phyloP scores from a whole-genome alignment of 805 yeast genomes.

The Hanseniaspora hatyaiensis region DNA sequence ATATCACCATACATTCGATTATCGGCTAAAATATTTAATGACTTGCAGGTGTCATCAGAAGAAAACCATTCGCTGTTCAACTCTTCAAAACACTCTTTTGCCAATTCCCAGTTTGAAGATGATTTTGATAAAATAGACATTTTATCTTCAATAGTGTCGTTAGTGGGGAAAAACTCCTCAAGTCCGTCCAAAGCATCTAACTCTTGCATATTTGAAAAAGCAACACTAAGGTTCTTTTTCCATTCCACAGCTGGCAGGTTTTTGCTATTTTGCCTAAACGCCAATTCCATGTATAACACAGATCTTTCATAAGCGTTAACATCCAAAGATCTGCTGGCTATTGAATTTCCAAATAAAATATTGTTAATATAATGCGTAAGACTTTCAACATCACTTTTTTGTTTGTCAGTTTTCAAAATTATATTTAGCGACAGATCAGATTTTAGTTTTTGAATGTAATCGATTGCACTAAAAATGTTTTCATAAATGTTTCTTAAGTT shows the following conservation, averaged over 20 bases:
- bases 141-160: constrained; percentile 54
- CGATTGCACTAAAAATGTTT: constrained; percentile 64
- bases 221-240: constrained; percentile 47
- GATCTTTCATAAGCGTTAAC: constrained; percentile 83
- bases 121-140: constrained; percentile 71
- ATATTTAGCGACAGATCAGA: constrained; percentile 26
- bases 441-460: constrained; percentile 72
- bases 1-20: constrained; percentile 9
- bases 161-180: constrained; percentile 56
- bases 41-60: constrained; percentile 23
- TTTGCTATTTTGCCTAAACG: constrained; percentile 33
- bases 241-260: constrained; percentile 22
- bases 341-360: constrained; percentile 48
- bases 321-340: constrained; percentile 71
- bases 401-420: constrained; percentile 29
- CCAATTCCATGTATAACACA: constrained; percentile 70
- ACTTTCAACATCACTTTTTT: constrained; percentile 28
- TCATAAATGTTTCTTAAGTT: constrained; percentile 55
- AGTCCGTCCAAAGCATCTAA: constrained; percentile 83
- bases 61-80: constrained; percentile 30
- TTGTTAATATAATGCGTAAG: constrained; percentile 38
- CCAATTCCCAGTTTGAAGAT: constrained; percentile 66
- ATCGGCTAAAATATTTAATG: constrained; percentile 1
- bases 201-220: constrained; percentile 81
- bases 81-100: constrained; percentile 72